Evolutionary conservation across 2,329 filamentous ascomycete species (phyloP).

Genomic region (Exophiala lecanii-corni): DNA sequence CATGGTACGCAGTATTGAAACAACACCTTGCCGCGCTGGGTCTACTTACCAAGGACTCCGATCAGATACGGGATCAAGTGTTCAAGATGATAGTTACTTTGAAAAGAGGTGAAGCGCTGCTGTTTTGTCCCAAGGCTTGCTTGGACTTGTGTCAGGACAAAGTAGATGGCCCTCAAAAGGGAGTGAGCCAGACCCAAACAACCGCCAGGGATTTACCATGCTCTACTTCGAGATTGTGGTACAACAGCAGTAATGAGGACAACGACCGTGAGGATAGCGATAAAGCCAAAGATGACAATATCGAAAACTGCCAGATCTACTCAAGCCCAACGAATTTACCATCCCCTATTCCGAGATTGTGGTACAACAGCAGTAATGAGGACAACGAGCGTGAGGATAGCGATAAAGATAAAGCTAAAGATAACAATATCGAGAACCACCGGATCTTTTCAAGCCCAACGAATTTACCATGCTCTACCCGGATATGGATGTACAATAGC

Average conservation of each 20-base stretch:
- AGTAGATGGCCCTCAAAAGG: conserved; percentile 16
- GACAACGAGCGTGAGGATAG: neutral
- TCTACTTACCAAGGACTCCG: conserved; percentile 19
- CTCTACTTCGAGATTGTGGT: too few species aligned
- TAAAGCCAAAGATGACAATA: neutral
- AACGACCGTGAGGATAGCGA: neutral
- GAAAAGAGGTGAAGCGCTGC: conserved; percentile 44
- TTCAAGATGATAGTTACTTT: conserved; percentile 45
- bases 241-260: too few species aligned
- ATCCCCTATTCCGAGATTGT: too few species aligned
- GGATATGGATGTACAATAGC: conserved; percentile 11
- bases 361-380: too few species aligned
- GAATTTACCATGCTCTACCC: too few species aligned
- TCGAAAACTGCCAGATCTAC: too few species aligned
- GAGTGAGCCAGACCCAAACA: too few species aligned
- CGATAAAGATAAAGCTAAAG: neutral
- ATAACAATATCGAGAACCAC: neutral
- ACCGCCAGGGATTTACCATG: too few species aligned
- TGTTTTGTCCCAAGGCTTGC: conserved; percentile 46
- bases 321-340: too few species aligned
- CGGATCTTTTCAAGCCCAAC: too few species aligned
- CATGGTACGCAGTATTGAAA: conserved; percentile 52
- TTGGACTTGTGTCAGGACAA: conserved; percentile 23
- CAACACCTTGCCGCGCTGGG: conserved; percentile 44
- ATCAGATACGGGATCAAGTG: conserved; percentile 22